phyloP scores from a whole-genome alignment of 2,329 filamentous ascomycete species.

The Phialophora expanda region DNA sequence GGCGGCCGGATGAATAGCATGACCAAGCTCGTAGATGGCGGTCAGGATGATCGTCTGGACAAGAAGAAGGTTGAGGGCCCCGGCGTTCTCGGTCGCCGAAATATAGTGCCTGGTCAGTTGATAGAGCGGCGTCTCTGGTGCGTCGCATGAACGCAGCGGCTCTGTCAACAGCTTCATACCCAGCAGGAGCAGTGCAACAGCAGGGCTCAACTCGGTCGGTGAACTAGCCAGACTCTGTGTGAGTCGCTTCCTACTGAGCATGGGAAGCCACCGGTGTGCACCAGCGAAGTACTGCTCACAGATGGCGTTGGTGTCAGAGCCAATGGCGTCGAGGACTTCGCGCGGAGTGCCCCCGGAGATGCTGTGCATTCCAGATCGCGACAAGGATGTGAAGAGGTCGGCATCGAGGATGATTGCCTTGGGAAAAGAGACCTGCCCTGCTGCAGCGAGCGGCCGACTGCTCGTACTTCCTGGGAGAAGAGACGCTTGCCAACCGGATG shows the following conservation, averaged over 20 bases:
- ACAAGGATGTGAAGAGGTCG: neutral
- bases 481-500: neutral
- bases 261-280: constrained; percentile 35
- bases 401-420: constrained; percentile 6
- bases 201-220: constrained; percentile 30
- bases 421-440: neutral
- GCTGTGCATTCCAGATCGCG: neutral
- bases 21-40: constrained; percentile 45
- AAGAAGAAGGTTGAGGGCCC: constrained; percentile 37
- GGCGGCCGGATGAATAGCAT: constrained; percentile 45
- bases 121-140: constrained; percentile 31
- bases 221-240: constrained; percentile 22
- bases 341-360: neutral
- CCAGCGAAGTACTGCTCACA: constrained; percentile 21
- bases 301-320: neutral
- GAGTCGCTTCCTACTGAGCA: constrained; percentile 26
- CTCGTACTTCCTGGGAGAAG: neutral
- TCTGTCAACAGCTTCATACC: constrained; percentile 38
- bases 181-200: constrained; percentile 39
- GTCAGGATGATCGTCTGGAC: constrained; percentile 42
- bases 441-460: neutral
- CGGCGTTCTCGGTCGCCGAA: constrained; percentile 15
- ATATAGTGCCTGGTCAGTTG: neutral
- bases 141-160: neutral
- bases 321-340: neutral